Evolutionary conservation across 106 monocot genomes (phyloP).

Genomic region (Acorus gramineus): DNA sequence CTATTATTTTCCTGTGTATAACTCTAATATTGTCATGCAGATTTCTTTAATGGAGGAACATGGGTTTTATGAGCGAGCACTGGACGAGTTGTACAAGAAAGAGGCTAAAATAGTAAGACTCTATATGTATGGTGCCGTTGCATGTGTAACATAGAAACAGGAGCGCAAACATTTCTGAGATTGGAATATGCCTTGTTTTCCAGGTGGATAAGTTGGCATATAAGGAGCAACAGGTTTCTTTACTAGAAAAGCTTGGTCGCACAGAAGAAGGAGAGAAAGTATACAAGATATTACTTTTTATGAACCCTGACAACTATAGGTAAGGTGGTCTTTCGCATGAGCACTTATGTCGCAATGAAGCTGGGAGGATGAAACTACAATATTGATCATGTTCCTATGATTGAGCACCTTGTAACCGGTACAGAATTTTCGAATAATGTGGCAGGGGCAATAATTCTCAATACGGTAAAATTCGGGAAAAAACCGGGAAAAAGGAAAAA

Average conservation of each 20-base stretch:
- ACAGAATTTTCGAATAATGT: no score
- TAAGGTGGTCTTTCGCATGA: constrained; percentile 16
- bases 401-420: no score
- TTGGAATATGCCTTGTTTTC: constrained; percentile 2
- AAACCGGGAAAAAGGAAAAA: no score
- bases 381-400: no score
- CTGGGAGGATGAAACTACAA: no score
- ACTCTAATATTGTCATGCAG: constrained; percentile 29
- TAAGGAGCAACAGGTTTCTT: constrained; percentile 77
- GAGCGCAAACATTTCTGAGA: background rate
- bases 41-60: constrained; percentile 89
- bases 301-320: constrained; percentile 98
- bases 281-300: constrained; percentile 60
- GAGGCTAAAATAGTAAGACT: constrained; percentile 77
- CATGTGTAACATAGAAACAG: background rate
- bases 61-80: constrained; percentile 70
- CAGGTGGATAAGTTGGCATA: constrained; percentile 87
- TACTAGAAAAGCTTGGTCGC: constrained; percentile 68
- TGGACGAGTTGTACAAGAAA: constrained; percentile 77
- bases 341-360: no score
- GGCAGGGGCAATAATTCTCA: no score
- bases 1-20: constrained; percentile 1
- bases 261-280: constrained; percentile 72
- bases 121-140: background rate
- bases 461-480: no score